Conservation (phyloP, 2,329 filamentous ascomycete genomes). For the Pestalotiopsis sp. region DNA sequence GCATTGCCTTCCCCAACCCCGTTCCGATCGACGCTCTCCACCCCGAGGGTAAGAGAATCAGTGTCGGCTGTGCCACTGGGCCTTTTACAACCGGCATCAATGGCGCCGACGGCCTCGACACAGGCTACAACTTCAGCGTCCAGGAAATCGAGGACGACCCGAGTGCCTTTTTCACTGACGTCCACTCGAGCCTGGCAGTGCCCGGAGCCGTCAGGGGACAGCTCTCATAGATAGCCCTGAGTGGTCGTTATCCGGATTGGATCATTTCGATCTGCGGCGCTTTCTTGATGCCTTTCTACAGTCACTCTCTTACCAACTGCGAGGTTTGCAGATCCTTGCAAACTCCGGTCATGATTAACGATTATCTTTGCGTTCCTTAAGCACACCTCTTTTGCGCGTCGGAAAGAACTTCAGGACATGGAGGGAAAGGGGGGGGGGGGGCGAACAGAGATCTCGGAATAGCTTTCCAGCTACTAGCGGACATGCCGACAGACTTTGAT, state of each 20-base stretch:
- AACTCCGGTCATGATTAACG: neutral
- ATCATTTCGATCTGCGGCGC: neutral
- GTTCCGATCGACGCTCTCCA: constrained; percentile 30
- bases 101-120: constrained; percentile 27
- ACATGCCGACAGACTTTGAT: no score
- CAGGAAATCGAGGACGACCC: constrained; percentile 54
- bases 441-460: no score
- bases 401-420: neutral
- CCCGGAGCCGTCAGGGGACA: constrained; percentile 57
- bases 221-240: constrained; percentile 26
- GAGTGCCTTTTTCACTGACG: constrained; percentile 53
- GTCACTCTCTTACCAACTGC: neutral
- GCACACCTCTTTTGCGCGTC: neutral
- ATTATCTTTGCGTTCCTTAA: neutral
- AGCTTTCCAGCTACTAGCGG: no score
- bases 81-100: constrained; percentile 38
- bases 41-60: constrained; percentile 30
- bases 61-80: constrained; percentile 43
- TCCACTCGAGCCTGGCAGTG: constrained; percentile 50
- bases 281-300: neutral
- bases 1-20: constrained; percentile 55
- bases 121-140: constrained; percentile 48
- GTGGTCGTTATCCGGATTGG: neutral
- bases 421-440: no score
- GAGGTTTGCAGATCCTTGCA: neutral